phyloP scores from a whole-genome alignment of 371 early-diverging fungal species.

The Encephalitozoon intestinalis region DNA sequence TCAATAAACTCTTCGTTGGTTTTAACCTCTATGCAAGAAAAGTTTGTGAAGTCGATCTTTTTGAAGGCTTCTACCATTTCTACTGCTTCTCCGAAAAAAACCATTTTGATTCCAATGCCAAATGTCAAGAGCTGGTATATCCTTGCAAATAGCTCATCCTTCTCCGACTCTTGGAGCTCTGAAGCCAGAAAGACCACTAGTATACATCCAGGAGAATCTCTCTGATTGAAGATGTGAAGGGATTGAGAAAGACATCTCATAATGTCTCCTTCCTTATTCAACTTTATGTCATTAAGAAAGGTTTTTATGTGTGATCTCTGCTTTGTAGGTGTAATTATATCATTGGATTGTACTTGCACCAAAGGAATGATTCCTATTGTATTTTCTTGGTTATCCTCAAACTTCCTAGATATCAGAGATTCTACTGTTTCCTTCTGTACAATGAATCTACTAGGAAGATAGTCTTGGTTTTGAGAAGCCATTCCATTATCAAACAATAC shows the following conservation, averaged over 20 bases:
- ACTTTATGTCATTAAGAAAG: constrained; percentile 29
- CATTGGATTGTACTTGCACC: constrained; percentile 62
- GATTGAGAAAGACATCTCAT: constrained; percentile 14
- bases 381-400: constrained; percentile 81
- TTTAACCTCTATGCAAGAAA: constrained; percentile 5
- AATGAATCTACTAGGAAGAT: constrained; percentile 78
- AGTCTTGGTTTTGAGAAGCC: constrained; percentile 74
- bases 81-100: constrained; percentile 86
- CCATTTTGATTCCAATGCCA: constrained; percentile 80
- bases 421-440: constrained; percentile 87
- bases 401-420: constrained; percentile 77
- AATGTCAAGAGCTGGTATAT: constrained; percentile 91
- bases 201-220: constrained; percentile 81
- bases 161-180: constrained; percentile 68
- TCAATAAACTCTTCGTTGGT: constrained; percentile 30
- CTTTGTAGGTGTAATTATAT: constrained; percentile 54
- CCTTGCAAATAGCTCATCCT: constrained; percentile 70
- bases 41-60: constrained; percentile 23
- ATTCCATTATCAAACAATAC: constrained; percentile 55
- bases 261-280: constrained; percentile 20
- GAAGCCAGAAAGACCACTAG: constrained; percentile 84
- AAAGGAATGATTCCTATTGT: constrained; percentile 86
- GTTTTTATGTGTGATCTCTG: constrained; percentile 22
- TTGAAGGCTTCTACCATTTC: constrained; percentile 66
- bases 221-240: constrained; percentile 63